Evolutionary conservation across 225 moss, liverwort and hornwort species (phyloP), one percentile per base, ranked within the genome.

Genomic region (Anthoceros angustus): DNA sequence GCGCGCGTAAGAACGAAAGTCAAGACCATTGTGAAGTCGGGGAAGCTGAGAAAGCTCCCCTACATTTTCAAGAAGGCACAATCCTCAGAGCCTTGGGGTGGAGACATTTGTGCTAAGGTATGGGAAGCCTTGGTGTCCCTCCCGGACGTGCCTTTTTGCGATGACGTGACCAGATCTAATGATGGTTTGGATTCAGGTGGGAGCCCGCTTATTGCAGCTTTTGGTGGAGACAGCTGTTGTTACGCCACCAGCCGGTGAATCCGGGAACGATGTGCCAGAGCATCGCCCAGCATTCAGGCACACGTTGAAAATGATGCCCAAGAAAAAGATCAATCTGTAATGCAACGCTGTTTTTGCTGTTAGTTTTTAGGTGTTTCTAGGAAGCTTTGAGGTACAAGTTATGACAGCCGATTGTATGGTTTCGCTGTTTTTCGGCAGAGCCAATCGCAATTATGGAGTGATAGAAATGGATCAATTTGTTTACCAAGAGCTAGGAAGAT

Each of bases 261-360:
- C 66, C 67, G 84, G 81, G 60, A 84, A 86, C 55, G 91, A 89
- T 72, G 71, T 85, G 70, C 79, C 74, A 15, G 98, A 98, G 72
- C 45, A 88, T 72, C 84, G 87, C 43, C 98, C 98, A 42, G 98
- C 98, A 39, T 98, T 98, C 63, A 92, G 73, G 71, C 98, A 98
- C 64, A 71, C 80, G 12, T 70, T 82, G 68, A 92, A 80, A 79
- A 77, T 77, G 42, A 83, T 72, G 67, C 78, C 79, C 38, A 87
- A 74, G 40, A 80, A 71, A 67, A 78, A 72, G 86, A 8, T 1
- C 3, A 55, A 55, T 1, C 5, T 9, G 55, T 55, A 55, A 32
- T 32, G 32, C 32, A 32, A 32, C 4, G 32, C 32, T 32, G 32
- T 32, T 32, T 32, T 32, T 4, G 32, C 32, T 32, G 32, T 32